Evolutionary conservation across 2,329 filamentous ascomycete genomes (phyloP).

Genomic region (Botrytis pseudocinerea): DNA sequence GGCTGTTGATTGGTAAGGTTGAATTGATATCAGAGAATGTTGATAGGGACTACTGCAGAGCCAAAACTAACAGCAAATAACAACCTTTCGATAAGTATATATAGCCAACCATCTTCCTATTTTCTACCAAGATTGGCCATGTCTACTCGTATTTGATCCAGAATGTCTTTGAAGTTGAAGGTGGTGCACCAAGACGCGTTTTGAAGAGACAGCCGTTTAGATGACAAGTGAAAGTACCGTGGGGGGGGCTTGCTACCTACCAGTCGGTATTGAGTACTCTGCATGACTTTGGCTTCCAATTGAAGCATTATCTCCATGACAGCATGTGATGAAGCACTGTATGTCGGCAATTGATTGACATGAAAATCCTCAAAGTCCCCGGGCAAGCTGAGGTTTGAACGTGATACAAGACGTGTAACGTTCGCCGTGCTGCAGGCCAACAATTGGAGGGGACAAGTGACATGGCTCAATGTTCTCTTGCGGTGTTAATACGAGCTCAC

Average conservation of each 20-base stretch:
- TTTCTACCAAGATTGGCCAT: background rate
- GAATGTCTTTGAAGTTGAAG: background rate
- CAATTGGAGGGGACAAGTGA: background rate
- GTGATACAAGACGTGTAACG: background rate
- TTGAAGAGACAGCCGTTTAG: background rate
- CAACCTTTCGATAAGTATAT: background rate
- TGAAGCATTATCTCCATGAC: background rate
- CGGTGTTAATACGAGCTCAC: constrained; percentile 4
- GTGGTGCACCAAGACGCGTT: background rate
- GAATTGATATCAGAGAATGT: background rate
- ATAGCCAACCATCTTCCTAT: background rate
- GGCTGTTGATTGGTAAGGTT: background rate
- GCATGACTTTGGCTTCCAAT: background rate
- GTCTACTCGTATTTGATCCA: background rate
- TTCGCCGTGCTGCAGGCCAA: background rate
- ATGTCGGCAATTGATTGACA: background rate
- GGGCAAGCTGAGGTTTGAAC: background rate
- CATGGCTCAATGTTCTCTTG: background rate
- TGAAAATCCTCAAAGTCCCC: background rate
- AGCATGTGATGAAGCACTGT: background rate
- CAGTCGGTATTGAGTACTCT: background rate
- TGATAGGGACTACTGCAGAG: background rate
- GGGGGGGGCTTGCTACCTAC: background rate
- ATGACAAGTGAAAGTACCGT: background rate
- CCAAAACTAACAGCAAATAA: background rate